phyloP scores from a whole-genome alignment of 2,329 filamentous ascomycete genomes.

The Cytospora leucostoma region DNA sequence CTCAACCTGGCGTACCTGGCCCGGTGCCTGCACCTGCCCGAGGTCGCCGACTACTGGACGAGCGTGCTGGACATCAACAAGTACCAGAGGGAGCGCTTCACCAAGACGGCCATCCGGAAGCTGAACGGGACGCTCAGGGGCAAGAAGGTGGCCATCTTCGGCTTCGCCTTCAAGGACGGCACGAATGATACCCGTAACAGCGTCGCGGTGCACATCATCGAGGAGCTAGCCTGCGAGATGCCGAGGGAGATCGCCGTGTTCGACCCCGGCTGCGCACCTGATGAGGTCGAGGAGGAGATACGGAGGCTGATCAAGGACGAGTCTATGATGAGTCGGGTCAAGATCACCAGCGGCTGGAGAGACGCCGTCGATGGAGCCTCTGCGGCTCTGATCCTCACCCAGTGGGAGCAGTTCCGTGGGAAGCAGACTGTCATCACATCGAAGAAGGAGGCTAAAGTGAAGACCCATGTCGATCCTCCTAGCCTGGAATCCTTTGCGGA shows the following conservation, averaged over 20 bases:
- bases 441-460: conserved; percentile 15
- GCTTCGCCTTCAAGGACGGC: conserved; percentile 64
- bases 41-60: conserved; percentile 62
- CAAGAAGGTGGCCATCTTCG: conserved; percentile 60
- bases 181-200: conserved; percentile 61
- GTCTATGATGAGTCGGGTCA: conserved; percentile 36
- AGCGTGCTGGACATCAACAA: conserved; percentile 60
- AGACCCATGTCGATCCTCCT: conserved; percentile 4
- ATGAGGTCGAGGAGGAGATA: conserved; percentile 36
- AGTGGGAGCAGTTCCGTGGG: conserved; percentile 54
- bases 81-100: conserved; percentile 58
- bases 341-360: conserved; percentile 45
- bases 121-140: conserved; percentile 55
- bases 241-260: conserved; percentile 53
- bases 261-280: conserved; percentile 48
- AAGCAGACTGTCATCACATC: conserved; percentile 25
- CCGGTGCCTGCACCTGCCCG: conserved; percentile 54
- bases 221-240: conserved; percentile 51
- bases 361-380: conserved; percentile 47
- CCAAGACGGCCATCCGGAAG: conserved; percentile 52
- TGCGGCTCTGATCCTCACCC: conserved; percentile 53
- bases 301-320: conserved; percentile 32
- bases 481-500: background rate
- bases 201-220: conserved; percentile 54
- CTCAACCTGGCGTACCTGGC: conserved; percentile 60